phyloP scores from a whole-genome alignment of 202 grass and related monocot genomes.

The Tripidium arundinaceum region DNA sequence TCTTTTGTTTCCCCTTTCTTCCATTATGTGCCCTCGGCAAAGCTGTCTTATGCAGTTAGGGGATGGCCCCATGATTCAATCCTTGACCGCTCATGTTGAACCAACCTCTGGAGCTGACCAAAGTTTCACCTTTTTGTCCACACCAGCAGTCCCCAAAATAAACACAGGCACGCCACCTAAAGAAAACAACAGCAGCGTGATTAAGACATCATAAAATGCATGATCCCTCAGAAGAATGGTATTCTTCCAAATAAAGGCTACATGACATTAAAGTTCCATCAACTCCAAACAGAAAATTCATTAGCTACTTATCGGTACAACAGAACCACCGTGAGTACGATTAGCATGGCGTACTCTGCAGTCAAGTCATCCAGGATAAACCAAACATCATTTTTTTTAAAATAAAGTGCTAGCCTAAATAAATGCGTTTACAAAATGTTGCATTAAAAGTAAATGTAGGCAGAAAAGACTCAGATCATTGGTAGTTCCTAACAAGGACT shows the following conservation, averaged over 20 bases:
- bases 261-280: neutral
- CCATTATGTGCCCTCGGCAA: neutral
- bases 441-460: neutral
- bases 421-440: neutral
- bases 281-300: neutral
- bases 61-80: neutral
- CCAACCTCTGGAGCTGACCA: conserved; percentile 60
- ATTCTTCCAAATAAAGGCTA: neutral
- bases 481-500: neutral
- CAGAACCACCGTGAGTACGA: neutral
- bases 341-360: neutral
- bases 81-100: conserved; percentile 37
- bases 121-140: conserved; percentile 92
- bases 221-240: neutral
- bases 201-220: neutral
- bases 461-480: neutral
- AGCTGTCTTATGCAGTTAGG: neutral
- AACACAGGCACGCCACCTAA: conserved; percentile 48
- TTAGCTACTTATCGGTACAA: neutral
- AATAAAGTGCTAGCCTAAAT: neutral
- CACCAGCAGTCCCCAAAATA: conserved; percentile 57
- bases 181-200: conserved; percentile 5
- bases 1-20: neutral
- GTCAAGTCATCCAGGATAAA: neutral
- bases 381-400: neutral